Evolutionary conservation across 2,329 filamentous ascomycete species (phyloP), one percentile per base, ranked within the genome.

Genomic region (Stagonosporopsis tanaceti): DNA sequence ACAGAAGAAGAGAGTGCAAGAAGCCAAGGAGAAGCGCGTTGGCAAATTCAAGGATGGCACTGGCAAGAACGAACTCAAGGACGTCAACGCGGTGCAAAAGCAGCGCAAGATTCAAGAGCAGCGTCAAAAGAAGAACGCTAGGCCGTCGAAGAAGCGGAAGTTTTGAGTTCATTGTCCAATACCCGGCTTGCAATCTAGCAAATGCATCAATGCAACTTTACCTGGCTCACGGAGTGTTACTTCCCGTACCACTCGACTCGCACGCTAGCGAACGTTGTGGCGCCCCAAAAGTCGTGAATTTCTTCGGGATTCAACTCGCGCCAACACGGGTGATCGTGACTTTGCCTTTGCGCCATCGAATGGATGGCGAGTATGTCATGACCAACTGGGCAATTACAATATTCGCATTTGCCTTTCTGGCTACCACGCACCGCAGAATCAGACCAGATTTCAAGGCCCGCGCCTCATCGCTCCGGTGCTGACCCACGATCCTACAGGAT

Each of bases 1-100:
- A 74, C 89, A 91, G 80, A 97, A 95, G 88, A 93, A 93, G 88
- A 88, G 92, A 72, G 89, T 95, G 17, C 87, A 88, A 15, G 93
- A 93, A 73, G 93, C 94, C 42, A 90, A 90, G 78, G 91, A 97
- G 82, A 93, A 93, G 80, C 83, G 90, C 20, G 78, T 92, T 28
- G 91, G 90, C 47, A 84, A 86, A 61, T 94, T 89, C 80, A 86
- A 82, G 74, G 89, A 92, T 65, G 88, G 89, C 30, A 90, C 90
- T 53, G 75, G 63, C 30, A 93, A 89, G 81, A 89, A 77, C 66
- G 94, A 97, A 81, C 80, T 98, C 71, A 92, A 89, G 82, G 90
- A 85, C 55, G 87, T 87, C 54, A 88, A 94, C 41, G 93, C 97
- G 74, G 92, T 98, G 65, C 86, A 90, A 70, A 96, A 93, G 83